These are phyloP conservation scores for Saitozyma podzolica DNA, from an alignment of 768 basidiomycete genomes.

Conservation along the genomic window DNA sequence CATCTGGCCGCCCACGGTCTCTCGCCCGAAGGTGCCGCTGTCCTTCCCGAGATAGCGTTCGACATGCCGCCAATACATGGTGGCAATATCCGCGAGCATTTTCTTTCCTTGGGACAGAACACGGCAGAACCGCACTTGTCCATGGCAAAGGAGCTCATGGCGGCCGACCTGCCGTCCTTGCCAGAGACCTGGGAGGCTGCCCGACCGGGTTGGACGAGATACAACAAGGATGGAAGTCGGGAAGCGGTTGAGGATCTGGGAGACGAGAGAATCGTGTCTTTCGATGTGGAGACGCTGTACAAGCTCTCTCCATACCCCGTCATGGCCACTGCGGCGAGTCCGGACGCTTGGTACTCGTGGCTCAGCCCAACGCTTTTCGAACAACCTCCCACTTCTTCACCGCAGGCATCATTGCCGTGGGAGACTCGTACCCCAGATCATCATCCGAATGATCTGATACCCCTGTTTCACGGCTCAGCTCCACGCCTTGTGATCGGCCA, in stretches of 20 bases:
- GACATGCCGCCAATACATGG: conserved; percentile 84
- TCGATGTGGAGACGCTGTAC: conserved; percentile 90
- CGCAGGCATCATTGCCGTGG: conserved; percentile 18
- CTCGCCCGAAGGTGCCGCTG: conserved; percentile 73
- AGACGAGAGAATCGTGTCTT: conserved; percentile 66
- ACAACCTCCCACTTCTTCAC: conserved; percentile 12
- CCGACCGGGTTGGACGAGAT: conserved; percentile 87
- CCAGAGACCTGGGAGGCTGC: conserved; percentile 59
- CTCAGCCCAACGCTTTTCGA: conserved; percentile 66
- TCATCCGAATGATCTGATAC: conserved; percentile 45
- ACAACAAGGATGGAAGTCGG: conserved; percentile 73
- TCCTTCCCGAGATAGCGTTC: conserved; percentile 76
- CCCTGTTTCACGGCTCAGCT: conserved; percentile 22
- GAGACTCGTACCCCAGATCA: conserved; percentile 18
- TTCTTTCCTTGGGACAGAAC: conserved; percentile 70
- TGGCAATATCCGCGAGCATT: conserved; percentile 78
- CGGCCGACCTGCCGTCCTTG: conserved; percentile 62
- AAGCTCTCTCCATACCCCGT: conserved; percentile 73
- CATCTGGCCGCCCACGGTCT: conserved; percentile 82
- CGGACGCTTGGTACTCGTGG: conserved; percentile 91
- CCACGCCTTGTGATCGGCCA: conserved; percentile 77
- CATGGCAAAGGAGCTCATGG: conserved; percentile 64
- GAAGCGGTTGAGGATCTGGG: conserved; percentile 68
- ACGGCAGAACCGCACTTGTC: conserved; percentile 75
- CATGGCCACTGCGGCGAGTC: conserved; percentile 83